Base-by-base conservation (phyloP, 371 early-diverging fungal species). In the Mucor saturninus region DNA sequence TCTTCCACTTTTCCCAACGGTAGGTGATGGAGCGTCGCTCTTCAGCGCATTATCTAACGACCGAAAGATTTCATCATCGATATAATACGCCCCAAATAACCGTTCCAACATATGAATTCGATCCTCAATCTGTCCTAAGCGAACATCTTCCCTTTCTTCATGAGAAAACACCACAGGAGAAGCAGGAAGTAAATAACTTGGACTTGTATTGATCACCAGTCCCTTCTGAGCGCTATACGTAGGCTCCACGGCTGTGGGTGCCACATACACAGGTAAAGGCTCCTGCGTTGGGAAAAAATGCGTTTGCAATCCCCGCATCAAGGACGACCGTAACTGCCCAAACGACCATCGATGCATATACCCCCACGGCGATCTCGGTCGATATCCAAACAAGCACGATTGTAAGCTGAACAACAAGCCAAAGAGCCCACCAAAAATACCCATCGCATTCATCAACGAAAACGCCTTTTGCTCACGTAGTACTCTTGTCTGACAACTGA, bases 71-170 rank as follows among this genome's bases (percentile, higher is more conserved):
- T 70, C 71, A 46, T 70, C 71, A 59, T 70, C 59, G 32, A 70
- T 59, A 30, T 70, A 70, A 38, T 70, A 70, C 8, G 71, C 67
- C 42, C 67, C 59, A 55, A 70, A 70, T 13, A 70, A 51, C 5
- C 51, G 26, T 42, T 70, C 91, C 62, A 99, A 86, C 81, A 98
- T 90, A 86, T 95, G 94, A 74, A 99, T 90, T 82, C 97, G 88
- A 64, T 97, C 95, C 84, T 98, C 98, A 66, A 96, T 91, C 56
- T 98, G 85, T 86, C 94, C 95, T 64, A 98, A 58, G 3, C 70
- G 59, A 15, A 62, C 21, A 4, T 39, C 60, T 26, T 51, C 43
- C 7, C 31, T 48, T 3, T 13, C 29, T 7, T 21, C 31, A 3
- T 37, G 30, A 43, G 15, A 26, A n/a, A 21, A 13, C 6, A 56